Evolutionary conservation across 176 grass and related monocot genomes (phyloP).

Genomic region (Oryza glumipatula): DNA sequence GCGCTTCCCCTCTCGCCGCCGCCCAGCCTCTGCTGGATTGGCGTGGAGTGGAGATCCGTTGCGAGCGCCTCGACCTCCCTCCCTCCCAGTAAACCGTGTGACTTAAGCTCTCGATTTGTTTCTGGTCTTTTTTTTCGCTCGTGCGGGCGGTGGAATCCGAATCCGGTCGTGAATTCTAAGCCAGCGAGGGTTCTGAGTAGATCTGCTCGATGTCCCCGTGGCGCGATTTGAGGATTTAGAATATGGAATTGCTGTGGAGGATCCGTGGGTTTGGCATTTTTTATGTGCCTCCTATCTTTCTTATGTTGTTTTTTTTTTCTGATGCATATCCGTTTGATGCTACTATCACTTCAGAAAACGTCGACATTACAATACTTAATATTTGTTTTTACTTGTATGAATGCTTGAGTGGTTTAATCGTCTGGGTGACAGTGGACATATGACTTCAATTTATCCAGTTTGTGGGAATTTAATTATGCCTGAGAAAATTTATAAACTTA

Average conservation of each 20-base stretch:
- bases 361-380: slow-evolving; percentile 23
- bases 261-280: slow-evolving; percentile 8
- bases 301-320: neutral
- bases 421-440: neutral
- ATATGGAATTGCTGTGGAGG: neutral
- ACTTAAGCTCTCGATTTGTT: neutral
- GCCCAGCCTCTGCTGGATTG: neutral
- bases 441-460: neutral
- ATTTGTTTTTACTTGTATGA: neutral
- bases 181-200: slow-evolving; percentile 7
- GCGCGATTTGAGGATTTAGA: slow-evolving; percentile 16
- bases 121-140: neutral
- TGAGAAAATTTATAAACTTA: slow-evolving; percentile 5
- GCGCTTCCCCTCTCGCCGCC: neutral
- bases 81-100: slow-evolving; percentile 35
- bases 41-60: slow-evolving; percentile 38
- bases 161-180: slow-evolving; percentile 8
- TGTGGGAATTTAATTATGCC: neutral
- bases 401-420: neutral
- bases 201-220: neutral
- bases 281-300: neutral
- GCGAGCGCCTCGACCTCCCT: neutral
- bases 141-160: neutral
- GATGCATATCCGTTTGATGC: neutral
- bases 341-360: slow-evolving; percentile 13